Base-by-base conservation (phyloP, 1,284 basidiomycete genomes). In the Inonotus obliquus region DNA sequence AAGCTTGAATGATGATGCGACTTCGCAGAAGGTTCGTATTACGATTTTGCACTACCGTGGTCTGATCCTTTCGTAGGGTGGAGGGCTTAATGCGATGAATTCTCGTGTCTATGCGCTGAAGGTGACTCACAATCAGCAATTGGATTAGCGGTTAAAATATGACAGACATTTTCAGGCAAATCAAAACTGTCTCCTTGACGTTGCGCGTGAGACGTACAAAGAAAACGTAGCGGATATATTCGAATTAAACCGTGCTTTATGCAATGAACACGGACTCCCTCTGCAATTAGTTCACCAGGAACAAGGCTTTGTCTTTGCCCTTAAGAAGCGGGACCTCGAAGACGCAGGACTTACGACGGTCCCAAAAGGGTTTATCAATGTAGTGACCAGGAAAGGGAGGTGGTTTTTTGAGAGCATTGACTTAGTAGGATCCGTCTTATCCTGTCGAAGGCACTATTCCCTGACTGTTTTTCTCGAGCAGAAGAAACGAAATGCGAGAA, bases 161-260 rank as follows among this genome's bases (percentile, higher is more conserved):
- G 7, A 2, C 11, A 48, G 27, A 19, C 35, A 19, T 45, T 47
- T 19, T 11, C 48, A 89, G 85, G 88, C 91, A 1, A 89, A 91
- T 63, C 83, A 81, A 67, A 91, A 94, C 66, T 84, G 85, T 21
- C 79, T 96, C 10, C 84, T 98, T 11, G 95, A 98, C 66, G 91
- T 98, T 2, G 96, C 95, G 0, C 83, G 96, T 7, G 90, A 93
- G 70, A 96, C 95, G 0, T 94, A 90, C 76, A 91, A 89, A 68
- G 95, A 97, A 71, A 96, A 96, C 66, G 80, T 94, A 17, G 82
- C 84, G 2, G 94, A 97, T 68, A 93, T 96, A 54, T 84, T 86
- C 64, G 79, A 85, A 55, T 76, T 94, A 39, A 83, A 82, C 63
- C 76, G 77, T 10, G 75, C 74, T 0, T 73, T 92, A 4, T 77